Evolutionary conservation across 805 yeast species (phyloP), one percentile per base, ranked within the genome.

Genomic region (Candida sonorensis): DNA sequence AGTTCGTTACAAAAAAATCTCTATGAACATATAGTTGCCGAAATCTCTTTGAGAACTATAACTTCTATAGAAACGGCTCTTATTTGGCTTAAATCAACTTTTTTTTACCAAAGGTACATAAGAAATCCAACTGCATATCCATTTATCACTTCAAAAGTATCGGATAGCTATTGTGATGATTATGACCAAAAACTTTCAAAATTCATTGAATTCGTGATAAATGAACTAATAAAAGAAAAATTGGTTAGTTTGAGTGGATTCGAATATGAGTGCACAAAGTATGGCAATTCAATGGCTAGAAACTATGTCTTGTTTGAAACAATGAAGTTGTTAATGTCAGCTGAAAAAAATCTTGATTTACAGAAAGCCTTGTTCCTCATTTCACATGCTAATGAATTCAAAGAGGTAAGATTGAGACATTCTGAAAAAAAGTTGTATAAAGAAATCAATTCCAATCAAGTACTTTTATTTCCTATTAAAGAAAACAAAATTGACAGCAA

Each of bases 51-150:
- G 30, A 57, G 58, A 4, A 64, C 72, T 0, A 54, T 73, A 0
- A 46, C 40, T 1, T 50, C 62, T 8, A 31, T 50, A 0, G 55
- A 57, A 22, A 58, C 60, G 23, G 72, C 75, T 0, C 41, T 64
- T 7, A 47, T 51, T 3, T 74, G 78, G 78, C 35, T 74, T 17
- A 51, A 57, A 20, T 61, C 61, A 9, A 72, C 78, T 0, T 74
- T 66, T 43, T 66, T 73, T 30, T 73, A 68, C 40, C 61, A 67
- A 2, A 49, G 79, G 32, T 62, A 52, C 31, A 38, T 39, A 12
- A 45, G 55, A 26, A 66, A 65, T 37, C 71, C 74, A 4, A 29
- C 49, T 0, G 59, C 62, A 11, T 72, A 70, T 40, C 48, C 52
- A n/a, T 48, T 47, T 14, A 23, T 31, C n/a, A 32, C 29, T 29